phyloP scores from a whole-genome alignment of 495 filamentous ascomycete genomes.

The Hyaloscypha bicolor region DNA sequence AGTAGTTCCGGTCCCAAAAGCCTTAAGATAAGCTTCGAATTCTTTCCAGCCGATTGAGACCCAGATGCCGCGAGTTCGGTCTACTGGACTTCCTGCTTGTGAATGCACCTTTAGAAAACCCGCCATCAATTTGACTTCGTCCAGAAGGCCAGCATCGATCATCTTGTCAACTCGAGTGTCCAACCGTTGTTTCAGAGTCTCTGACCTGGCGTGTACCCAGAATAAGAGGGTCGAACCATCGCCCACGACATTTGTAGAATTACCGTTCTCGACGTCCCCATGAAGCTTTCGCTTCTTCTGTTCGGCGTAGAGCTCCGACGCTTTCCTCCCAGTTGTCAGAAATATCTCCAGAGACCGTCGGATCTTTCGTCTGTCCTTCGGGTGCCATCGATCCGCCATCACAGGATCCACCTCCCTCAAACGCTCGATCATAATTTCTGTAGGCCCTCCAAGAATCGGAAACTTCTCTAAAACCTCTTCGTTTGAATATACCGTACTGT shows the following conservation, averaged over 20 bases:
- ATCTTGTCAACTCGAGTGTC: slow-evolving; percentile 80
- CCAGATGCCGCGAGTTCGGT: slow-evolving; percentile 84
- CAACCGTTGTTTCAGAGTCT: slow-evolving; percentile 67
- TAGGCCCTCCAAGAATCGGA: slow-evolving; percentile 71
- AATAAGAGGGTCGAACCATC: slow-evolving; percentile 75
- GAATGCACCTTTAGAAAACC: slow-evolving; percentile 51
- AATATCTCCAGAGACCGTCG: slow-evolving; percentile 87
- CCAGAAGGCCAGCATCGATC: slow-evolving; percentile 69
- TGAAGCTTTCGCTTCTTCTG: slow-evolving; percentile 46
- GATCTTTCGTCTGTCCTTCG: slow-evolving; percentile 88
- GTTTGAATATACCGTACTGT: slow-evolving; percentile 25
- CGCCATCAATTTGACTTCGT: slow-evolving; percentile 66
- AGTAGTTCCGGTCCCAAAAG: slow-evolving; percentile 41
- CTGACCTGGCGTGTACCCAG: slow-evolving; percentile 79
- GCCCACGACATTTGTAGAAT: slow-evolving; percentile 41
- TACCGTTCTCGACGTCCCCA: not conserved
- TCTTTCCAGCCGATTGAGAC: slow-evolving; percentile 96
- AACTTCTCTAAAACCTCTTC: slow-evolving; percentile 44
- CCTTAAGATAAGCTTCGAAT: slow-evolving; percentile 68
- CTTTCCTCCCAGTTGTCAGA: slow-evolving; percentile 72
- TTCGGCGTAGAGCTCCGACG: slow-evolving; percentile 86
- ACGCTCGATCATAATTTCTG: slow-evolving; percentile 69
- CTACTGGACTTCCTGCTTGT: slow-evolving; percentile 54
- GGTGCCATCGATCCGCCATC: slow-evolving; percentile 94
- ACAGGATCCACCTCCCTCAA: slow-evolving; percentile 80